Percentiles rank a stretch among this genome's conserved stretches.
Conservation (phyloP, 768 basidiomycete species). For the Serendipita vermifera region DNA sequence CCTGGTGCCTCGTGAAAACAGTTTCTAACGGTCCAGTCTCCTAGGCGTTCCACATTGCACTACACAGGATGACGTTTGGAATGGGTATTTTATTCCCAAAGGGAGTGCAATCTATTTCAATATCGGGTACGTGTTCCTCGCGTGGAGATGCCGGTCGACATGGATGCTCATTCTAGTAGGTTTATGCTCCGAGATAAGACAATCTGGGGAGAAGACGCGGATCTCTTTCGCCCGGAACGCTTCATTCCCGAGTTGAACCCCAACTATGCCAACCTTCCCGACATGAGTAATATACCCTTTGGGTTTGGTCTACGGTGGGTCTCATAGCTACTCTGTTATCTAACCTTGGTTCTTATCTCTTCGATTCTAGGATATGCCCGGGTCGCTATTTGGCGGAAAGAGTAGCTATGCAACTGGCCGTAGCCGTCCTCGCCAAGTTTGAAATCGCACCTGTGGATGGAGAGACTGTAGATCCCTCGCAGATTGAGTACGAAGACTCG, state of each 20-base stretch:
- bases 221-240: conserved; percentile 10
- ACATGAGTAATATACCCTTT: conserved; percentile 38
- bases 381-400: conserved; percentile 41
- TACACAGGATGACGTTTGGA: conserved; percentile 23
- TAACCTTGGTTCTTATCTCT: not conserved
- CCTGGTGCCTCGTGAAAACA: not conserved
- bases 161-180: not conserved
- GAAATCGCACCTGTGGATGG: not conserved
- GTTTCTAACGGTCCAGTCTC: not conserved
- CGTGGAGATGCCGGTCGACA: conserved; percentile 17
- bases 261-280: not conserved
- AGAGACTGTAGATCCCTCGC: too few species aligned
- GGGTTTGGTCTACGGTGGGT: conserved; percentile 56
- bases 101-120: conserved; percentile 20
- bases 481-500: not conserved
- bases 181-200: not conserved
- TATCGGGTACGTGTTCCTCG: conserved; percentile 16
- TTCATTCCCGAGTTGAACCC: conserved; percentile 2
- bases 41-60: conserved; percentile 17
- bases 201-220: not conserved
- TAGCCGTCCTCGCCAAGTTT: not conserved
- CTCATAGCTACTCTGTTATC: conserved; percentile 15
- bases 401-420: not conserved
- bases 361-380: conserved; percentile 17
- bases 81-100: conserved; percentile 25